These are phyloP conservation scores for Pyracantha coccinea DNA, from an alignment of 331 rosid genomes.

Conservation along the genomic window DNA sequence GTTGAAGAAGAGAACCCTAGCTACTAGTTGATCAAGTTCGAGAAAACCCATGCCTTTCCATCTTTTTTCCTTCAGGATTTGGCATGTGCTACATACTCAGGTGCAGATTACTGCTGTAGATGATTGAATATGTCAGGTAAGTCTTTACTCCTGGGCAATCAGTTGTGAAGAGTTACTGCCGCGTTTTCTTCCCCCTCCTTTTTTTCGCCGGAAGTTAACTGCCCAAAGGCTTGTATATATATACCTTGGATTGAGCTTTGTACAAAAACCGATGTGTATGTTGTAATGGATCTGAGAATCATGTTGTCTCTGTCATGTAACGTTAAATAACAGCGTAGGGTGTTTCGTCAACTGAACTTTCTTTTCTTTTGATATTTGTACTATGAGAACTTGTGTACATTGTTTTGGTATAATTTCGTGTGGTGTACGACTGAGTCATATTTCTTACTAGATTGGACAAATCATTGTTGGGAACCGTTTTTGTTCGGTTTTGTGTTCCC, in stretches of 20 bases:
- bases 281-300: conserved; percentile 6
- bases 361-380: background rate
- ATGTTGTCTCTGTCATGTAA: background rate
- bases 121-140: background rate
- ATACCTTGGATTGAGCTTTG: conserved; percentile 1
- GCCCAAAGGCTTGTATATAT: background rate
- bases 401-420: background rate
- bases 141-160: background rate
- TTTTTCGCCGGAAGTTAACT: conserved; percentile 1
- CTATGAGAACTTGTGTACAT: background rate
- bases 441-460: background rate
- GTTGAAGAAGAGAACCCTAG: conserved; percentile 29
- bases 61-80: background rate
- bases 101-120: background rate
- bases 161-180: background rate
- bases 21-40: background rate
- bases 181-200: background rate
- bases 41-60: background rate
- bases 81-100: background rate
- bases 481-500: background rate
- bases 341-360: background rate
- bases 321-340: background rate
- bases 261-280: background rate
- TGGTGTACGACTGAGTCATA: background rate
- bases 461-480: background rate